Conservation (phyloP, 1,284 basidiomycete species). For the Butyriboletus appendiculatus region DNA sequence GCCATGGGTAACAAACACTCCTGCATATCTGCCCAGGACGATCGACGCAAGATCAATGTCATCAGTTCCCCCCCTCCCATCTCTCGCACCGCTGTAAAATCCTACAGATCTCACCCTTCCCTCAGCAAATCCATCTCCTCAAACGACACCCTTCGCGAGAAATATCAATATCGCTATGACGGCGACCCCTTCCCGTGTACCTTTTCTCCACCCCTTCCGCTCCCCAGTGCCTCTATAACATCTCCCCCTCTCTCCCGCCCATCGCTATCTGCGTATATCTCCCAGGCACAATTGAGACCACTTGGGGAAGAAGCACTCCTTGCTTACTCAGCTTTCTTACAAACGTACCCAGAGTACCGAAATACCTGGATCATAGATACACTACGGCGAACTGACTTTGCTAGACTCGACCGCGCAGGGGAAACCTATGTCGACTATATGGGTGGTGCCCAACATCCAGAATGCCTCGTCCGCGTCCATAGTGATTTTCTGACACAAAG, state of each 20-base stretch:
- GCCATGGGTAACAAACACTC: slow-evolving; percentile 47
- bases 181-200: slow-evolving; percentile 8
- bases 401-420: slow-evolving; percentile 56
- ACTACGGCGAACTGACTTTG: slow-evolving; percentile 68
- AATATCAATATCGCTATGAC: slow-evolving; percentile 23
- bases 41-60: slow-evolving; percentile 19
- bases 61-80: slow-evolving; percentile 30
- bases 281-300: slow-evolving; percentile 21
- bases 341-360: slow-evolving; percentile 51
- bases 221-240: not conserved
- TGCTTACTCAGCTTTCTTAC: slow-evolving; percentile 45
- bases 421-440: slow-evolving; percentile 84
- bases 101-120: slow-evolving; percentile 39
- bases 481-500: slow-evolving; percentile 63
- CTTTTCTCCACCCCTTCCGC: not conserved
- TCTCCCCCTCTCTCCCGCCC: slow-evolving; percentile 4
- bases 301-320: slow-evolving; percentile 31
- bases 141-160: slow-evolving; percentile 36
- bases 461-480: slow-evolving; percentile 68
- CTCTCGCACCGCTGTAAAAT: slow-evolving; percentile 40
- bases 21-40: slow-evolving; percentile 21
- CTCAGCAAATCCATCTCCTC: slow-evolving; percentile 34
- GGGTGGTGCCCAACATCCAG: slow-evolving; percentile 77
- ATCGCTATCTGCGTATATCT: slow-evolving; percentile 30
- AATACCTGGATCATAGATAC: slow-evolving; percentile 69